Conservation (phyloP, 805 yeast species). For the Jamesozyma hellenica region DNA sequence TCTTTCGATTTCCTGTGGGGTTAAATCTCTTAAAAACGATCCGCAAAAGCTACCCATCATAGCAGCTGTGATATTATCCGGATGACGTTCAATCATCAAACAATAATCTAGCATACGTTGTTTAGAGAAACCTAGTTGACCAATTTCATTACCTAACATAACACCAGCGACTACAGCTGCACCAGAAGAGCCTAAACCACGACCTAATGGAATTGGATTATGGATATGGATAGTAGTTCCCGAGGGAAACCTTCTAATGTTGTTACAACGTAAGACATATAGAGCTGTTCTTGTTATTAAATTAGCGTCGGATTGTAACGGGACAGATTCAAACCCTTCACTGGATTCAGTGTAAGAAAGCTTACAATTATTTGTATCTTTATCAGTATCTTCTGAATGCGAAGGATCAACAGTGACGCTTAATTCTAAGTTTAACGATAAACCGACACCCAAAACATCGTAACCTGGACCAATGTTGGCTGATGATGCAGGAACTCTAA, state of each 20-base stretch:
- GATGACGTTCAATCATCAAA: conserved; percentile 95
- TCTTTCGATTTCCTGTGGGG: conserved; percentile 58
- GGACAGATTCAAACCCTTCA: conserved; percentile 75
- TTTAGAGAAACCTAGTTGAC: conserved; percentile 60
- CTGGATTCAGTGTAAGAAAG: conserved; percentile 57
- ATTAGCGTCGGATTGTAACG: conserved; percentile 66
- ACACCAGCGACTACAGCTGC: conserved; percentile 98
- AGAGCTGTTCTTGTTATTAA: conserved; percentile 88
- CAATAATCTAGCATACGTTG: conserved; percentile 87
- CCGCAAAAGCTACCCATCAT: conserved; percentile 99
- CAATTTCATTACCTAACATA: conserved; percentile 77
- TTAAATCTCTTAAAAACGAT: conserved; percentile 74
- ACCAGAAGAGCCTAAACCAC: conserved; percentile 96
- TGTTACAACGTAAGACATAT: conserved; percentile 80
- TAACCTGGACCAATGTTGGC: conserved; percentile 99
- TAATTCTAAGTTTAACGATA: conserved; percentile 62
- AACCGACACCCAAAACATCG: conserved; percentile 90
- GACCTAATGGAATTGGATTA: conserved; percentile 92
- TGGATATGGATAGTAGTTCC: conserved; percentile 74
- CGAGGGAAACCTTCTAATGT: conserved; percentile 61
- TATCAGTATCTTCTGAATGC: conserved; percentile 35
- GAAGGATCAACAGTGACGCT: conserved; percentile 53
- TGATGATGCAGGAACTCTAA: conserved; percentile 88
- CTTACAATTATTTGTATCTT: conserved; percentile 59
- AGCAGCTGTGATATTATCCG: conserved; percentile 96